Evolutionary conservation across 2,329 filamentous ascomycete species (phyloP), one percentile per base, ranked within the genome.

Genomic region (Grosmannia penicillata): DNA sequence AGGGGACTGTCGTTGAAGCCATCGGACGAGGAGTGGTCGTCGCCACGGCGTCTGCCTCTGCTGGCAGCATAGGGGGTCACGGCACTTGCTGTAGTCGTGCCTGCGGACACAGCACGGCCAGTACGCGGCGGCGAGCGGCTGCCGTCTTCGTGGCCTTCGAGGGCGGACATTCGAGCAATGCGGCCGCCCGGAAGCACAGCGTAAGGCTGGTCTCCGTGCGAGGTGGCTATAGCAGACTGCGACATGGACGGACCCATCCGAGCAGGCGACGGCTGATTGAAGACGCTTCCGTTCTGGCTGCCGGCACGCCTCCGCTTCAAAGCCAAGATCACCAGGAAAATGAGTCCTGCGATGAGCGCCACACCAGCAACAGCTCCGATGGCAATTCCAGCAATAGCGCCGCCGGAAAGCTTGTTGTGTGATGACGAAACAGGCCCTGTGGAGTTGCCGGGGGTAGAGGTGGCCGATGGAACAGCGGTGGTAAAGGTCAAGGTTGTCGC

Each of bases 81-180:
- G 30, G 60, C 62, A 28, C 63, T 60, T 18, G 61, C 60, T 27
- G 63, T 62, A 11, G 64, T 62, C 19, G 32, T 18, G 19, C 10
- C 21, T 2, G 58, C 62, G 10, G 56, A 54, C 22, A 49, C 51
- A 22, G 46, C 42, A 17, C 56, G 53, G 13, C 60, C 68, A 40
- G 70, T 69, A 24, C 65, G 65, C 3, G 66, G 66, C 1, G 75
- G 68, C 4, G 75, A 73, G 18, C n/a, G n/a, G n/a, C 75, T 70
- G 41, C 69, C 73, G 1, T 75, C 74, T 39, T 38, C 42, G 14
- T 34, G 29, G 3, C 77, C 79, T 59, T 95, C 89, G 37, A 98
- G 60, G 25, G 91, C 91, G 28, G 89, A 87, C 91, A 98, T 96
- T 40, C 91, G 78, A 28, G 91, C 84, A 42, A 98, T 91, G 44